Conservation (phyloP, 352 stramenopile species). For the Pythium angustatum region DNA sequence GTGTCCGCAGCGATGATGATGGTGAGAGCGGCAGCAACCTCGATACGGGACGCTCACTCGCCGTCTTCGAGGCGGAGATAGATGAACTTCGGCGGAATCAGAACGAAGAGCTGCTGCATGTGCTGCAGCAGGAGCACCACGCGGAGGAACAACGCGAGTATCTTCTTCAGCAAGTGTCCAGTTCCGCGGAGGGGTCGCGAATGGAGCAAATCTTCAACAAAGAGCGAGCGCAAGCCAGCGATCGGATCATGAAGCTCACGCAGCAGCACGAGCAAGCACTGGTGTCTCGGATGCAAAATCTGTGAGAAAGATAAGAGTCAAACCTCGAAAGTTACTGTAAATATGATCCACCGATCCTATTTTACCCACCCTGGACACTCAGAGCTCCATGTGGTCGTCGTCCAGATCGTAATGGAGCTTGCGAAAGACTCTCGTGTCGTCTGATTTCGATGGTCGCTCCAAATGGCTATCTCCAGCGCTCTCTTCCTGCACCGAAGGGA, state of each 20-base stretch:
- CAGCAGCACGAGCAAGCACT: slow-evolving; percentile 66
- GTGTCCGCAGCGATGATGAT: slow-evolving; percentile 25
- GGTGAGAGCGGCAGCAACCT: slow-evolving; percentile 4
- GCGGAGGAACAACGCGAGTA: slow-evolving; percentile 80
- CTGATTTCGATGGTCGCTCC: slow-evolving; percentile 3
- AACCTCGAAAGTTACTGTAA: slow-evolving; percentile 16
- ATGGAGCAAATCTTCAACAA: slow-evolving; percentile 74
- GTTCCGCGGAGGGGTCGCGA: slow-evolving; percentile 41
- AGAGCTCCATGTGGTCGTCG: slow-evolving; percentile 30
- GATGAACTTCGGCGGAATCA: slow-evolving; percentile 60
- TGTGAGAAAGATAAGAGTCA: slow-evolving; percentile 7
- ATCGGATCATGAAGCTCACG: slow-evolving; percentile 82
- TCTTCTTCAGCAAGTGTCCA: slow-evolving; percentile 45
- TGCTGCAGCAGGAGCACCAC: slow-evolving; percentile 80
- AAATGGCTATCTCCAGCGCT: background rate
- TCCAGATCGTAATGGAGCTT: slow-evolving; percentile 30
- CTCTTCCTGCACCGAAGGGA: slow-evolving; percentile 22
- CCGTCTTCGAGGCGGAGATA: slow-evolving; percentile 35
- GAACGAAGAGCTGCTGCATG: slow-evolving; percentile 68
- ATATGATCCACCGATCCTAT: slow-evolving; percentile 8
- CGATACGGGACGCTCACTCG: slow-evolving; percentile 9
- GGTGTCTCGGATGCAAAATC: slow-evolving; percentile 32
- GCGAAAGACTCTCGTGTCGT: slow-evolving; percentile 17
- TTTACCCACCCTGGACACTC: background rate
- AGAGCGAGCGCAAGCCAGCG: slow-evolving; percentile 69